Evolutionary conservation across 306 rosid species (phyloP), one percentile per base, ranked within the genome.

Genomic region (Rosa rugosa): DNA sequence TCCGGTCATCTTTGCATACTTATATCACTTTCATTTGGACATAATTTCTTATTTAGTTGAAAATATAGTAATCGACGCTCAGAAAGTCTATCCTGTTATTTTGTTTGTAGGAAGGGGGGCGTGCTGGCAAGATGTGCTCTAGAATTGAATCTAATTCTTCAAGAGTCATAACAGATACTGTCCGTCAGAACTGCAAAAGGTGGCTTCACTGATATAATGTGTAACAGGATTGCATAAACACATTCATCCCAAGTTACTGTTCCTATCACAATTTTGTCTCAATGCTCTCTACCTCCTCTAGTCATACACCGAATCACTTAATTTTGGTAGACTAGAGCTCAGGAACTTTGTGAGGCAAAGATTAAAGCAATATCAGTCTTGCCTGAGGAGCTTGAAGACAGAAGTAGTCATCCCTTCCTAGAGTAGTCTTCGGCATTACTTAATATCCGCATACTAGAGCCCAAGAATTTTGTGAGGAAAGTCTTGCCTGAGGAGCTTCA

Each of bases 121-220:
- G 45, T 88, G 66, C 79, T 95, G 70, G 99, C 94, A 40, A 91
- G 78, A 89, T 83, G 91, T 71, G 92, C 99, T 14, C 80, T 63
- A 44, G 98, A 95, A 82, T 80, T 95, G 80, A 93, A 82, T 78
- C 86, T 95, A 72, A 90, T 95, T 86, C 97, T 95, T 81, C 97
- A 91, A 88, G 85, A 87, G 81, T 86, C 89, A 41, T 91, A 74
- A 82, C 69, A 23, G 75, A 84, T 60, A 77, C 71, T 65, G 72
- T 41, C 68, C 75, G 31, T 57, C 66, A 46, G 54, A 75, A 83
- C 49, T 31, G 59, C 54, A 67, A 73, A 71, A 34, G 78, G 27
- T 42, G 68, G 74, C 73, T 56, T 73, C 81, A 82, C 80, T 49
- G 71, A 68, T 49, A 49, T 50, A 62, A 31, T 63, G 71, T 14